phyloP scores from a whole-genome alignment of 345 rosid species.

The Punica granatum region DNA sequence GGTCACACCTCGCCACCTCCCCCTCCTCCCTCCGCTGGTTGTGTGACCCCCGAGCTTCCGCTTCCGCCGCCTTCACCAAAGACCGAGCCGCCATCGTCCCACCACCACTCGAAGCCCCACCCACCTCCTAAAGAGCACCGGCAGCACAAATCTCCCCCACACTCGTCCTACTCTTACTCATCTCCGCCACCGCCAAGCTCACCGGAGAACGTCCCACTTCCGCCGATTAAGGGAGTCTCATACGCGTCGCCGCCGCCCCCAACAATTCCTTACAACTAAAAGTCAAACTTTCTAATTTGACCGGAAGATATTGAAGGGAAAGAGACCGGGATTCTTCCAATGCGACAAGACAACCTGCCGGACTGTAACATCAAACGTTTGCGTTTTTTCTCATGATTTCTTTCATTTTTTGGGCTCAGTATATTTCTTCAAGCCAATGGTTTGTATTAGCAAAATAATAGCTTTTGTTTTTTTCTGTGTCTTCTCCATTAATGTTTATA shows the following conservation, averaged over 20 bases:
- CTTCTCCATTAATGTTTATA: neutral
- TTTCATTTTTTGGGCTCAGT: conserved; percentile 7
- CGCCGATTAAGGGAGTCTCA: conserved; percentile 22
- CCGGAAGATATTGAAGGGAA: neutral
- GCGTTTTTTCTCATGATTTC: neutral
- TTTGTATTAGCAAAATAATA: conserved; percentile 7
- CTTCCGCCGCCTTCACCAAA: conserved; percentile 8
- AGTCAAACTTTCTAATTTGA: neutral
- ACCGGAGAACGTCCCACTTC: conserved; percentile 22
- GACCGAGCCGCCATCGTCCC: conserved; percentile 6
- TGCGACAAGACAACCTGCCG: too few relatives aligned
- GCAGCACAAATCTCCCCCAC: conserved; percentile 8
- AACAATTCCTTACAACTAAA: conserved; percentile 14
- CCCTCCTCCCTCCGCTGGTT: conserved; percentile 8
- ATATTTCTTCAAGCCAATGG: neutral
- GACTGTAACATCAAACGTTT: neutral
- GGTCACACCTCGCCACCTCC: conserved; percentile 10
- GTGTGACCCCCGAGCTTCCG: neutral
- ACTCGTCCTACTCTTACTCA: neutral
- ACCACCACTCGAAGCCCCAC: conserved; percentile 9
- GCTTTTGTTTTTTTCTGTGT: neutral
- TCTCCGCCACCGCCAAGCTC: conserved; percentile 15
- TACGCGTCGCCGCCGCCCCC: conserved; percentile 47
- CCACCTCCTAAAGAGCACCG: conserved; percentile 8
- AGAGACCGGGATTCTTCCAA: neutral